Evolutionary conservation across 2,329 filamentous ascomycete species (phyloP), one percentile per base, ranked within the genome.

Genomic region (Pseudonectria foliicola): DNA sequence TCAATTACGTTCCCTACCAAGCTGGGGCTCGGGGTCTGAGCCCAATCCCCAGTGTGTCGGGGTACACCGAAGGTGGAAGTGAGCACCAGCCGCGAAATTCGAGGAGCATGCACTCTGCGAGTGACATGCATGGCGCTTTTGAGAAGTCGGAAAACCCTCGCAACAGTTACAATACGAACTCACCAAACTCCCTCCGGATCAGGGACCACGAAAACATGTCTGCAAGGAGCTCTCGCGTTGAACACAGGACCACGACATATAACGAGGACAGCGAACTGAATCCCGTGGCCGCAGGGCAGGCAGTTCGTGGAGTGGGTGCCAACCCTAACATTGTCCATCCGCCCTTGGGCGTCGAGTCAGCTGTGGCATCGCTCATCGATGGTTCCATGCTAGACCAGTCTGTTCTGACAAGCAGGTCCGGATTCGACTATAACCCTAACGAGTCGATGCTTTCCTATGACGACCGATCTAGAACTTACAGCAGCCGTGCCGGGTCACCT

Each of bases 21-120:
- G 71, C 77, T 10, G 77, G 82, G 46, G 73, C 77, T 34, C 81
- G 85, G 27, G 82, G 80, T 10, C 63, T 93, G 31, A 95, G 89
- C 54, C 90, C 90, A 1, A 89, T 94, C 40, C 89, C 92, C 48
- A 95, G 89, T 50, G 85, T 95, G 12, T 90, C 87, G 10, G 92
- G 89, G 43, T 90, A 88, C 51, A 82, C 77, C 4, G 80, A 88
- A 50, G 77, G 78, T 30, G 77, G 77, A 34, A 80, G 70, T 49
- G 73, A 80, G 42, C 70, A 70, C 24, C 62, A 63, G 21, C 75
- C 73, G 49, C 74, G 74, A 31, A 71, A 80, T 39, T 76, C 77
- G 2, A 62, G 68, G 38, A 62, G 73, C 23, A 71, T 71, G 29
- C 69, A 67, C 11, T 61, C 60, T 6, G 48, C 61, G 3, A 66